These are phyloP conservation scores for Lactifluus rugatus DNA, from an alignment of 768 basidiomycete species.

Conservation along the genomic window DNA sequence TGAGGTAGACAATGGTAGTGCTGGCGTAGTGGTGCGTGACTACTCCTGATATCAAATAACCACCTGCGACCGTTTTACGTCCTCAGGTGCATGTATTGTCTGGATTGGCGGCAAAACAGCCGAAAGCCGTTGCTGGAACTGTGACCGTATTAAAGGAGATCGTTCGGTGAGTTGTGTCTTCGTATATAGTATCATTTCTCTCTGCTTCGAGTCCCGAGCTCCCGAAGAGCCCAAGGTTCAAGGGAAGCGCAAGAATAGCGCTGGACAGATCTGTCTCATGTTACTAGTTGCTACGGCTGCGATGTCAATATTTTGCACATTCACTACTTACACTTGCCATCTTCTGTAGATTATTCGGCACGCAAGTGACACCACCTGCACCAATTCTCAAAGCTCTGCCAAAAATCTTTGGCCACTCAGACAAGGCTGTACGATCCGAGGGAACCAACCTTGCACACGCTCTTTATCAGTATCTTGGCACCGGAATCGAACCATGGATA, in stretches of 20 bases:
- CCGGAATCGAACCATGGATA: constrained; percentile 75
- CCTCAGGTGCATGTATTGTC: constrained; percentile 54
- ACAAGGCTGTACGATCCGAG: constrained; percentile 93
- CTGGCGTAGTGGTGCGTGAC: constrained; percentile 79
- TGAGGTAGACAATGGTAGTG: constrained; percentile 84
- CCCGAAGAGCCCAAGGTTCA: neutral
- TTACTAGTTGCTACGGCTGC: neutral
- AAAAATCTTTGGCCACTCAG: constrained; percentile 90
- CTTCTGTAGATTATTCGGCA: constrained; percentile 61
- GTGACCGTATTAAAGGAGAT: constrained; percentile 75
- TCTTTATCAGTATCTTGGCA: constrained; percentile 77
- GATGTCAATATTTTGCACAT: neutral
- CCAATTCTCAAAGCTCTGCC: constrained; percentile 80
- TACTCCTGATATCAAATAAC: constrained; percentile 17
- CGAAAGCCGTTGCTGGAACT: constrained; percentile 80
- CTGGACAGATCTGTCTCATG: neutral
- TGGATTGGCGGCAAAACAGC: constrained; percentile 86
- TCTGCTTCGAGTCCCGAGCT: neutral
- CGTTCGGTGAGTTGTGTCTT: constrained; percentile 48
- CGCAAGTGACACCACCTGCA: constrained; percentile 59
- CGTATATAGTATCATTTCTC: neutral
- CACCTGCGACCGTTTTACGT: neutral
- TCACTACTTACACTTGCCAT: neutral
- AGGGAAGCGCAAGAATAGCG: neutral
- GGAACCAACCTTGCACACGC: constrained; percentile 65